These are phyloP conservation scores for Ganoderma lingzhi DNA, from an alignment of 1,284 basidiomycete species.

Conservation along the genomic window DNA sequence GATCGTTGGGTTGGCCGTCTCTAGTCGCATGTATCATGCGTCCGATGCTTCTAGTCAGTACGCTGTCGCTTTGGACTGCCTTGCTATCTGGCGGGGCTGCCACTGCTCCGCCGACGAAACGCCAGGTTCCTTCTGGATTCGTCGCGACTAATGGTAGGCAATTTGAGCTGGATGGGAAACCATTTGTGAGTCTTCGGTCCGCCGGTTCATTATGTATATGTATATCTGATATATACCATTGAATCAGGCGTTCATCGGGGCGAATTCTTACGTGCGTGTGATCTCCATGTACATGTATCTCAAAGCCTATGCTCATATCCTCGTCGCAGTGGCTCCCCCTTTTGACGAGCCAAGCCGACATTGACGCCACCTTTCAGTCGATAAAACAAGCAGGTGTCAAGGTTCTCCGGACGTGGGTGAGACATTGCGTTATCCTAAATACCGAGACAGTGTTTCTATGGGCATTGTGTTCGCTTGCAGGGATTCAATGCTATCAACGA, in stretches of 20 bases:
- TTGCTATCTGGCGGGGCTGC: background rate
- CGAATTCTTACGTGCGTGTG: slow-evolving; percentile 47
- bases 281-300: background rate
- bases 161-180: slow-evolving; percentile 56
- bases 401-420: slow-evolving; percentile 73
- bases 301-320: background rate
- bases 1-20: background rate
- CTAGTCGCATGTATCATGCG: slow-evolving; percentile 23
- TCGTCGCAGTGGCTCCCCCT: slow-evolving; percentile 59
- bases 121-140: slow-evolving; percentile 44
- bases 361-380: slow-evolving; percentile 62
- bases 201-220: background rate
- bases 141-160: slow-evolving; percentile 51
- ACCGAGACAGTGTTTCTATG: background rate
- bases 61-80: slow-evolving; percentile 15
- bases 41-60: slow-evolving; percentile 12
- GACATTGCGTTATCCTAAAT: slow-evolving; percentile 34
- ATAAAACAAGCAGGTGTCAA: slow-evolving; percentile 66
- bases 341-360: slow-evolving; percentile 63
- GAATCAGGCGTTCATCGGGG: slow-evolving; percentile 47
- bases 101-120: slow-evolving; percentile 5
- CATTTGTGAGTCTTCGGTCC: slow-evolving; percentile 47
- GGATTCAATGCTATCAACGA: slow-evolving; percentile 57
- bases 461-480: slow-evolving; percentile 41
- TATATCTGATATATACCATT: background rate